Evolutionary conservation across 2,329 filamentous ascomycete genomes (phyloP).

Genomic region (Cladophialophora chaetospira): DNA sequence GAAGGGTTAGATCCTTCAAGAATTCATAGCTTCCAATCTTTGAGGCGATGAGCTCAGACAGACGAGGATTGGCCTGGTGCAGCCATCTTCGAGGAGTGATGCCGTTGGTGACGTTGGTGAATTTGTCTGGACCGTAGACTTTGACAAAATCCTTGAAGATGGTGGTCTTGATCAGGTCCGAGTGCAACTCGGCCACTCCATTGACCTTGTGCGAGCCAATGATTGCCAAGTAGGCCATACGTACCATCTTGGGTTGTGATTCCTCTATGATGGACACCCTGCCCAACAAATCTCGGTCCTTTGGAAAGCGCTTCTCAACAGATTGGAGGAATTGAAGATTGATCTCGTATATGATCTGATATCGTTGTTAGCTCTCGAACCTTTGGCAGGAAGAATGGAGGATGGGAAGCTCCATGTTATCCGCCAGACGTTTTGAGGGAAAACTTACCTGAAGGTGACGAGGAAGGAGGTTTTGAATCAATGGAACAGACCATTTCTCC

Average conservation of each 20-base stretch:
- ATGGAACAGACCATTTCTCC: constrained; percentile 96
- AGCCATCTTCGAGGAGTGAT: constrained; percentile 96
- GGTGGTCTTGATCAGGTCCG: constrained; percentile 96
- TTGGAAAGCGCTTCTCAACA: constrained; percentile 88
- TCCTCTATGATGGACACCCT: constrained; percentile 98
- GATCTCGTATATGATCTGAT: constrained; percentile 88
- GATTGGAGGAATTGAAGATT: constrained; percentile 89
- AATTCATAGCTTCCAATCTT: constrained; percentile 83
- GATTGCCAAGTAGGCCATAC: constrained; percentile 93
- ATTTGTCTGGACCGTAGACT: constrained; percentile 95
- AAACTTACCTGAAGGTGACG: constrained; percentile 71
- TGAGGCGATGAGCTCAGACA: constrained; percentile 88
- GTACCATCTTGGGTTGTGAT: constrained; percentile 93
- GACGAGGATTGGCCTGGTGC: constrained; percentile 90
- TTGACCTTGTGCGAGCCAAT: constrained; percentile 99
- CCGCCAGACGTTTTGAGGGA: no score
- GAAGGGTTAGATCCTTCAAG: constrained; percentile 82
- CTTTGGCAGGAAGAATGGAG: constrained; percentile 13
- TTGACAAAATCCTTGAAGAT: constrained; percentile 98
- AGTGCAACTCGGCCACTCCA: constrained; percentile 95
- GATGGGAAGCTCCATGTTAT: no score
- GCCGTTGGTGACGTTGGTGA: constrained; percentile 97
- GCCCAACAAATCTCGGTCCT: constrained; percentile 79
- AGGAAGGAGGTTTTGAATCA: constrained; percentile 89
- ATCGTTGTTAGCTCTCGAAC: constrained; percentile 17